Conservation (phyloP, 2,329 filamentous ascomycete genomes). For the Fusarium chaquense region DNA sequence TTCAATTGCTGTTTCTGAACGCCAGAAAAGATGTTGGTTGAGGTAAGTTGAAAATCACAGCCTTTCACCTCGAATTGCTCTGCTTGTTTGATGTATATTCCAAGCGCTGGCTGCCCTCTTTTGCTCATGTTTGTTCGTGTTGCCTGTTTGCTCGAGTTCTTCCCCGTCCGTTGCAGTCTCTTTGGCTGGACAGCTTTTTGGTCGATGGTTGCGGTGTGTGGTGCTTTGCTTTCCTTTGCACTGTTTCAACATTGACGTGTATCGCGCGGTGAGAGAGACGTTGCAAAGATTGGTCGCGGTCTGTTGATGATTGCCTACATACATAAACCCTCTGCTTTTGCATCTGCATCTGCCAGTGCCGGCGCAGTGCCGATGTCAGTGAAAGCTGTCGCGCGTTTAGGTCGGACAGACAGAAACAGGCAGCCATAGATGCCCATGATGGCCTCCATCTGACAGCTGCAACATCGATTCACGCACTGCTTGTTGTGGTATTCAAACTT, state of each 20-base stretch:
- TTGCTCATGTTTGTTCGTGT: constrained; percentile 8
- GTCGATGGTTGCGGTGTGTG: constrained; percentile 12
- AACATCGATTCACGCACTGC: constrained; percentile 3
- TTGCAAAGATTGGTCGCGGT: constrained; percentile 29
- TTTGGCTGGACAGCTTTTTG: constrained; percentile 1
- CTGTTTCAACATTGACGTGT: constrained; percentile 28
- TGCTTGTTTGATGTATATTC: constrained; percentile 18
- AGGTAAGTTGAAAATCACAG: constrained; percentile 50
- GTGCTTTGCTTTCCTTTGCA: constrained; percentile 4
- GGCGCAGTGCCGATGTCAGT: constrained; percentile 19
- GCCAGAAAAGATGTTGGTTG: constrained; percentile 52
- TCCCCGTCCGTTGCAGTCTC: not conserved
- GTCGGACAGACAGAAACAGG: constrained; percentile 35
- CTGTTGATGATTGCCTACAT: constrained; percentile 11
- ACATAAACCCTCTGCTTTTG: constrained; percentile 1
- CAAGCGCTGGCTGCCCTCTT: constrained; percentile 19
- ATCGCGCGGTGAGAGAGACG: constrained; percentile 31
- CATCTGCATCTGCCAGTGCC: constrained; percentile 14
- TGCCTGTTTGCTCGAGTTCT: constrained; percentile 15
- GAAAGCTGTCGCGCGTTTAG: constrained; percentile 34
- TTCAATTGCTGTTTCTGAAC: constrained; percentile 24
- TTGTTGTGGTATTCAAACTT: not conserved
- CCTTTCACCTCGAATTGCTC: constrained; percentile 15
- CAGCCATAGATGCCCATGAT: constrained; percentile 24
- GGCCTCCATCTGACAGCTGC: constrained; percentile 18